phyloP scores from a whole-genome alignment of 805 yeast species.

The Saturnispora bothae region DNA sequence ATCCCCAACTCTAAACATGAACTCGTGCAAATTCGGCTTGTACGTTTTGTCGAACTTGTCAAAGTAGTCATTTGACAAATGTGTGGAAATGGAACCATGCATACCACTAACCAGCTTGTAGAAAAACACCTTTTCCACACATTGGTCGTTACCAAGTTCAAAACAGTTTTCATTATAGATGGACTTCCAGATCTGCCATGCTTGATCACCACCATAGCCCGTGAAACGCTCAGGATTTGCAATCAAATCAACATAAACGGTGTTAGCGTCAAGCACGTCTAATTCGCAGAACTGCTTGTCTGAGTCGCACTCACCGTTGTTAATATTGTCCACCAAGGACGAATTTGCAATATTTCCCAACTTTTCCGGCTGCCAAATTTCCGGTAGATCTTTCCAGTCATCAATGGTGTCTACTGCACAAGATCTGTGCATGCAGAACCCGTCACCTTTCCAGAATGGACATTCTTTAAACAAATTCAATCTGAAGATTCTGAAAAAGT shows the following conservation, averaged over 20 bases:
- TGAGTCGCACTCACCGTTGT: constrained; percentile 11
- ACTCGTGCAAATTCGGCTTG: constrained; percentile 72
- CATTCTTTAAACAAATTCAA: constrained; percentile 75
- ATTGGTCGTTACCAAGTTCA: constrained; percentile 35
- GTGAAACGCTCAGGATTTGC: constrained; percentile 95
- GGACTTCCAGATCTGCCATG: constrained; percentile 85
- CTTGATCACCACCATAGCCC: constrained; percentile 90
- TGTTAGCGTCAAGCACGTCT: constrained; percentile 46
- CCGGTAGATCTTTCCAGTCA: constrained; percentile 62
- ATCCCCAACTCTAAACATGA: constrained; percentile 83
- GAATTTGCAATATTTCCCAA: constrained; percentile 42
- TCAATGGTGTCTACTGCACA: constrained; percentile 85
- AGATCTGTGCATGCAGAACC: constrained; percentile 75
- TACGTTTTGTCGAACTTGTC: constrained; percentile 63
- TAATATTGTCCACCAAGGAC: constrained; percentile 26
- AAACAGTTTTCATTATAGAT: constrained; percentile 90
- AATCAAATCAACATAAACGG: constrained; percentile 75
- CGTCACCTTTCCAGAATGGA: constrained; percentile 75
- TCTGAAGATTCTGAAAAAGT: constrained; percentile 82
- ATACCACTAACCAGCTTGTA: constrained; percentile 82
- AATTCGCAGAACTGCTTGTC: constrained; percentile 56
- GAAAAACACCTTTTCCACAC: constrained; percentile 81
- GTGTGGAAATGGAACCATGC: constrained; percentile 94
- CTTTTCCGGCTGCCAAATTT: constrained; percentile 61
- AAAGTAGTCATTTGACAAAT: constrained; percentile 74